Evolutionary conservation across 257 asterid species (phyloP), one percentile per base, ranked within the genome.

Genomic region (Penstemon davidsonii): DNA sequence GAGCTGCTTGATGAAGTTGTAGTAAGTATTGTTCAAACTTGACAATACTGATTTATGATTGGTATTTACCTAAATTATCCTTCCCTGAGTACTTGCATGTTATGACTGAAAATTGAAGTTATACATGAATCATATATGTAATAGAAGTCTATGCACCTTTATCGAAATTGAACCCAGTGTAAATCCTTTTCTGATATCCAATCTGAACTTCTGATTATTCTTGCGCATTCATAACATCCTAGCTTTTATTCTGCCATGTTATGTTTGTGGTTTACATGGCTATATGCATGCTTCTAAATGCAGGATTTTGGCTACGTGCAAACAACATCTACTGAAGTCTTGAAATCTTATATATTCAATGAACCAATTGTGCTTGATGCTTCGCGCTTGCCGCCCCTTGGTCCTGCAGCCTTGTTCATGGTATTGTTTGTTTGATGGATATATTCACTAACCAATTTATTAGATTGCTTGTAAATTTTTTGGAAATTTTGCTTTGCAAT

Each of bases 241-340:
- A 15, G 40, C 65, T 53, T 36, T 4, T 11, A 15, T 39, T 53
- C 41, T 60, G 9, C 53, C 66, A 7, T 25, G 62, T 13, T 25
- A 44, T 51, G 4, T 52, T 37, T 61, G 42, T 61, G 59, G 53
- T 49, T 83, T 67, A 49, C 62, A 33, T 56, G 72, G 49, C 67
- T 45, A 51, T 58, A 11, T 43, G 25, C 70, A 1, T 71, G 79
- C 60, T 69, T 73, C 62, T 66, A 51, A 38, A 55, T 67, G 77
- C 85, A 94, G 99, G 99, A 94, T 85, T 94, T 94, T 66, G 99
- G 99, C 60, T 94, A 83, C 72, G 96, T 94, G 12, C 99, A 94
- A 85, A 87, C 99, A 37, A 94, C 99, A 45, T 94, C 99, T 18
- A 94, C 99, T 47, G 99, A 94, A 84, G 86, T 89, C 64, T 78